Evolutionary conservation across 129 eudicot species (phyloP), one percentile per base, ranked within the genome.

Genomic region (Flaveria ramosissima): DNA sequence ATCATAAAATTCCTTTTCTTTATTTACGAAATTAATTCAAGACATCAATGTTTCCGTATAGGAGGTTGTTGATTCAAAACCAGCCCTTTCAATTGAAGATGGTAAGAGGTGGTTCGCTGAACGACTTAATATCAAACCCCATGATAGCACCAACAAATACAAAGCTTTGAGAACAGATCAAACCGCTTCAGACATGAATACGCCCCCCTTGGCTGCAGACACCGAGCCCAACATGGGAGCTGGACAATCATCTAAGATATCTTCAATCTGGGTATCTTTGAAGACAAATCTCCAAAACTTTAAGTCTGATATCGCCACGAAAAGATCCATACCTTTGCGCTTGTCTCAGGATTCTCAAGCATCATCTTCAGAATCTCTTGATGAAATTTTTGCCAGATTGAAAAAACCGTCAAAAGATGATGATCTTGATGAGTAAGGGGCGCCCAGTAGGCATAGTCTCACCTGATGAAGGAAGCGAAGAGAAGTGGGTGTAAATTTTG

Each of bases 181-280:
- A 20, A 80, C 77, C 16, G 26, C 39, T 68, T 76, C 71, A 27
- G 81, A 72, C 68, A 83, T 51, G 4, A 72, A 81, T 70, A 32
- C 16, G 55, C 55, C 55, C 55, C 55, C 61, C 27, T 55, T 20
- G 61, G 8, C 27, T 55, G 61, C 59, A 7, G 80, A 51, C 21
- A 65, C 59, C 13, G 30, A 78, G 9, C 26, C 72, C 27, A 63
- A 41, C 42, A 23, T 30, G 41, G 26, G 53, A 42, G 71, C 19
- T 16, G 74, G 80, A 9, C 53, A 83, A 12, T 64, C 86, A 21
- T 83, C 96, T 52, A 80, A 78, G 19, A n/a, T 93, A 71, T 70
- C 92, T 36, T 74, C 89, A 14, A 90, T 88, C 3, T 93, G 98
- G 97, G 82, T 76, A 51, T 82, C 92, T 0, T 78, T 93, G 88